Percentiles rank a stretch among this genome's conserved stretches.
Conservation (phyloP, 306 rosid genomes). For the Mimosa bimucronata region DNA sequence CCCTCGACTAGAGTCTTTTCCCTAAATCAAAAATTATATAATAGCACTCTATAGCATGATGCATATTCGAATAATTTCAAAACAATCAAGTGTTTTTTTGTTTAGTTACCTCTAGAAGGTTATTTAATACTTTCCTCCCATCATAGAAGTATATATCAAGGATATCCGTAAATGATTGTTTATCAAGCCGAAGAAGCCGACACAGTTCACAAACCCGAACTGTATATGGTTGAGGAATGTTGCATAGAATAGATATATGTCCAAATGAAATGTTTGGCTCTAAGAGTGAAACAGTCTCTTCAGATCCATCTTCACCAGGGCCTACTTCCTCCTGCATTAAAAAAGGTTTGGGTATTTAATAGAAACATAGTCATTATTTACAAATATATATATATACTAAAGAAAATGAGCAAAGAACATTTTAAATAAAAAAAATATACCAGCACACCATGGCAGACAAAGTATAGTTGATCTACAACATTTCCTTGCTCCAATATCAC, state of each 20-base stretch:
- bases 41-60: not conserved
- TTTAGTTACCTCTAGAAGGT: constrained; percentile 85
- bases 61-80: too few relatives aligned
- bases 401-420: not conserved
- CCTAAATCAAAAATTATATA: constrained; percentile 56
- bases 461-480: constrained; percentile 91
- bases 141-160: constrained; percentile 87
- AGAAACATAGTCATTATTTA: not conserved
- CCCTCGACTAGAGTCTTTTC: constrained; percentile 62
- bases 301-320: constrained; percentile 69
- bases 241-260: constrained; percentile 88
- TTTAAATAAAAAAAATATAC: constrained; percentile 50
- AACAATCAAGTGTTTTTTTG: not conserved
- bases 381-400: not conserved
- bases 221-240: constrained; percentile 90
- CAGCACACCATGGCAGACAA: constrained; percentile 87
- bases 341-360: constrained; percentile 19
- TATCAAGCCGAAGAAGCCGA: constrained; percentile 90
- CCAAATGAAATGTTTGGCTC: constrained; percentile 74
- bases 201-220: constrained; percentile 88
- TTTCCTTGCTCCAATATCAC: constrained; percentile 88
- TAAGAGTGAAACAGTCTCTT: constrained; percentile 66
- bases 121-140: constrained; percentile 87
- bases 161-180: constrained; percentile 83
- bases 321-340: constrained; percentile 79